Evolutionary conservation across 2,329 filamentous ascomycete genomes (phyloP), one percentile per base, ranked within the genome.

Genomic region (Nigrograna mackinnonii): DNA sequence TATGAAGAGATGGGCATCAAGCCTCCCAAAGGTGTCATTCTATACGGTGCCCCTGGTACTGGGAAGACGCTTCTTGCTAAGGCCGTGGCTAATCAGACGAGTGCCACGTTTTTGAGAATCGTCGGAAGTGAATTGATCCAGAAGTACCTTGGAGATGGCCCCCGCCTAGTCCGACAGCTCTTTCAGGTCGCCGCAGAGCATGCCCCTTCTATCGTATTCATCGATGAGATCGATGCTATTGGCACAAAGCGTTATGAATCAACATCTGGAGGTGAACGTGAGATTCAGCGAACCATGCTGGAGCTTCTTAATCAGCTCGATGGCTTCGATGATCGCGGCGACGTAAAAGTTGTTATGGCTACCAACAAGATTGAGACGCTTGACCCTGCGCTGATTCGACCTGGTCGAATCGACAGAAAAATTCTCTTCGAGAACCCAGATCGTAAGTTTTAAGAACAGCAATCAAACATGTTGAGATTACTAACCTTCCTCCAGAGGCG

Each of bases 1-100:
- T 99, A 99, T 73, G 94, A 99, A 72, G 94, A 99, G 77, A 99
- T 99, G 94, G 94, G 94, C 64, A 97, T 99, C 80, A 99, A 99
- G 74, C 94, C 94, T 4, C 94, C 94, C 47, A 99, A 99, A 81
- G 94, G 94, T 80, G 94, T 99, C 59, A 99, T 99, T 63, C 85
- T 99, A 19, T 99, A 99, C 69, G 94, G 94, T 74, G 91, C 90
- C 4, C 94, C 94, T 0, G 94, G 94, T 71, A 99, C 94, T 6
- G 94, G 94, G 71, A 99, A 97, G 77, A 97, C 91, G 4, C 78
- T 96, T 3, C 78, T 99, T 44, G 94, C 94, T 48, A 97, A 97
- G 77, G 94, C 94, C 7, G 94, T 99, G 37, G 94, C 94, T 55
- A 97, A 99, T 68, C 92, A 96, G 70, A 97, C 94, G n/a, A 96